Evolutionary conservation across 129 eudicot genomes (phyloP), one percentile per base, ranked within the genome.

Genomic region (Centaurea solstitialis): DNA sequence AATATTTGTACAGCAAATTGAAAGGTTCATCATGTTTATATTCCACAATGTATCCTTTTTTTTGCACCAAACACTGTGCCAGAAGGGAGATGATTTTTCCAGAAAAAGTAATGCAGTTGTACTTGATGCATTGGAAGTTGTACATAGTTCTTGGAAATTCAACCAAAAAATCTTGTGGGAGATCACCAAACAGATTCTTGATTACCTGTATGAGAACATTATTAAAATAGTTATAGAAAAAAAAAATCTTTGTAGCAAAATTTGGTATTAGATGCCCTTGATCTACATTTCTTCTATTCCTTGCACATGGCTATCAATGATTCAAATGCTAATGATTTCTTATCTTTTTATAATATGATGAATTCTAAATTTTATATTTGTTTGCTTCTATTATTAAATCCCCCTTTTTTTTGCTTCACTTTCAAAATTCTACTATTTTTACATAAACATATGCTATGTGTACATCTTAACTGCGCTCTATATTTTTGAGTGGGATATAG

Each of bases 221-320:
- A 39, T 39, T 26, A 38, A 12, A 70, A 13, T 22, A 35, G 35
- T 70, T 26, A 72, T 21, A 62, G 13, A 9, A 67, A 23, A 4
- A 67, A 7, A 43, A 67, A 67, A 67, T 26, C 20, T 67, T 4
- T 67, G 72, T 67, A 33, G 76, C 57, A 43, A 53, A 15, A 21
- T 40, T 20, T 72, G 73, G 68, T 80, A 33, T 30, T 23, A 81
- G 80, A 75, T 74, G 67, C 76, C 41, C 53, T 45, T 79, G 76
- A 79, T 79, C 47, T 62, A 28, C 67, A 73, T 80, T 24, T 72
- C 43, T 67, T 81, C 59, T 75, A 21, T 35, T 76, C 72, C 30
- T 75, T 68, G 85, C 85, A 81, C 85, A 75, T 81, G 81, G 76
- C 85, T 33, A 75, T 81, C 64, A 75, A 81, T 75, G 64, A 81